phyloP scores from a whole-genome alignment of 306 rosid genomes.

The Inga leiocalycina region DNA sequence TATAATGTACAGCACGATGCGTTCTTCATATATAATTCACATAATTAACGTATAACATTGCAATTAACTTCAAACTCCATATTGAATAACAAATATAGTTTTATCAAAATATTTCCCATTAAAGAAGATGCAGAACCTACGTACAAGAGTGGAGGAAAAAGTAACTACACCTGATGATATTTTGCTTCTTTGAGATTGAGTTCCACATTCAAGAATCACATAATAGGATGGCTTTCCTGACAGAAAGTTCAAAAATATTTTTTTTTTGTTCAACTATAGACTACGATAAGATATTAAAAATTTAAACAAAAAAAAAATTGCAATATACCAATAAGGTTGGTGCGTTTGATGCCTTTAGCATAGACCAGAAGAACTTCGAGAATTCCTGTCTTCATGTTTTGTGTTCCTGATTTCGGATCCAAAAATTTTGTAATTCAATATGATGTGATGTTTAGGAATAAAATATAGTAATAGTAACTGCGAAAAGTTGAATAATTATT shows the following conservation, averaged over 20 bases:
- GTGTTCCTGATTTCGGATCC: not conserved
- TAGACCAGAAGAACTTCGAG: slow-evolving; percentile 80
- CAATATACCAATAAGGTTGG: slow-evolving; percentile 63
- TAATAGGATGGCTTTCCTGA: slow-evolving; percentile 64
- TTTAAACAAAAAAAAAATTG: not conserved
- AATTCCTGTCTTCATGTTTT: slow-evolving; percentile 50
- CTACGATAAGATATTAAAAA: not conserved
- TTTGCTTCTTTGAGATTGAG: slow-evolving; percentile 61
- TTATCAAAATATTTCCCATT: not conserved
- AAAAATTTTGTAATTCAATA: slow-evolving; percentile 8
- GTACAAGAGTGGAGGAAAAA: not conserved
- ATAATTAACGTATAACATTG: not conserved
- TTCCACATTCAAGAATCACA: slow-evolving; percentile 64
- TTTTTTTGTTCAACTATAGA: not conserved
- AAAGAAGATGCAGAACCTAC: not conserved
- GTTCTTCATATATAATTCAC: not conserved
- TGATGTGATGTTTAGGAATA: not conserved
- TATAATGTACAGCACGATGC: not conserved
- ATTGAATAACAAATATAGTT: not conserved
- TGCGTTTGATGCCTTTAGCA: slow-evolving; percentile 68
- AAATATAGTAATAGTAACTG: slow-evolving; percentile 6
- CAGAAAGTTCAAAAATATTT: not conserved
- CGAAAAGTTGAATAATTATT: not conserved
- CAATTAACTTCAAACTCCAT: not conserved
- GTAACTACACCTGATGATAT: slow-evolving; percentile 54